These are phyloP conservation scores for Backusella tarrabulga DNA, from an alignment of 192 early-diverging fungal species.

Conservation along the genomic window DNA sequence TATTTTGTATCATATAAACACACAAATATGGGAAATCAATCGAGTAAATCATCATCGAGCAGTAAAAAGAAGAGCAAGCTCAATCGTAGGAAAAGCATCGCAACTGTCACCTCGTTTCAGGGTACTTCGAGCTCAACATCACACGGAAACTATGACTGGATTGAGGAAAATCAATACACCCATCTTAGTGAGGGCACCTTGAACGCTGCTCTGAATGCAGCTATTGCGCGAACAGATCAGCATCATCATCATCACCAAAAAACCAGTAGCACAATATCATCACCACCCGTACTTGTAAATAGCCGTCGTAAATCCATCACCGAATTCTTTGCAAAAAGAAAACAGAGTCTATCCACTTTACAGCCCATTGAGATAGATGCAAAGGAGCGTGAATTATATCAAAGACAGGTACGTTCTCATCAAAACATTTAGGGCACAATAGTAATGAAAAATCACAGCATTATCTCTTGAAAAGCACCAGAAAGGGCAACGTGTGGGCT, in stretches of 20 bases:
- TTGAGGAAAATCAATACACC: slow-evolving; percentile 2
- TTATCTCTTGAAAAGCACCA: slow-evolving; percentile 37
- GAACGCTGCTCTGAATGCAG: slow-evolving; percentile 4
- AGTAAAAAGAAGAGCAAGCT: slow-evolving; percentile 20
- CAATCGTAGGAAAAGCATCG: slow-evolving; percentile 11
- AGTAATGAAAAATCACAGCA: slow-evolving; percentile 11
- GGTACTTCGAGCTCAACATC: slow-evolving; percentile 12
- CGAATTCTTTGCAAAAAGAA: slow-evolving; percentile 32
- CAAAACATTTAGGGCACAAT: neutral
- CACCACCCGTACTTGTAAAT: neutral
- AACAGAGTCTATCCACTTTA: slow-evolving; percentile 20
- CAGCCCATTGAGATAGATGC: slow-evolving; percentile 19
- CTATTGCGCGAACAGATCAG: neutral
- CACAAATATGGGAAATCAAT: slow-evolving; percentile 36
- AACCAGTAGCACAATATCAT: neutral
- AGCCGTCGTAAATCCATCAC: slow-evolving; percentile 28
- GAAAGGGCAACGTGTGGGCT: slow-evolving; percentile 30
- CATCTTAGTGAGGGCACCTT: neutral
- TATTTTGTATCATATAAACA: neutral
- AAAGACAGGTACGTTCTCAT: slow-evolving; percentile 20
- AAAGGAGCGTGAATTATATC: slow-evolving; percentile 30
- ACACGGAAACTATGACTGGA: slow-evolving; percentile 32
- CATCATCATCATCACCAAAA: neutral
- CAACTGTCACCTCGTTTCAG: slow-evolving; percentile 6
- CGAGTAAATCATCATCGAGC: slow-evolving; percentile 26